Evolutionary conservation across 176 grass and related monocot species (phyloP).

Genomic region (Pontederia paniculata): DNA sequence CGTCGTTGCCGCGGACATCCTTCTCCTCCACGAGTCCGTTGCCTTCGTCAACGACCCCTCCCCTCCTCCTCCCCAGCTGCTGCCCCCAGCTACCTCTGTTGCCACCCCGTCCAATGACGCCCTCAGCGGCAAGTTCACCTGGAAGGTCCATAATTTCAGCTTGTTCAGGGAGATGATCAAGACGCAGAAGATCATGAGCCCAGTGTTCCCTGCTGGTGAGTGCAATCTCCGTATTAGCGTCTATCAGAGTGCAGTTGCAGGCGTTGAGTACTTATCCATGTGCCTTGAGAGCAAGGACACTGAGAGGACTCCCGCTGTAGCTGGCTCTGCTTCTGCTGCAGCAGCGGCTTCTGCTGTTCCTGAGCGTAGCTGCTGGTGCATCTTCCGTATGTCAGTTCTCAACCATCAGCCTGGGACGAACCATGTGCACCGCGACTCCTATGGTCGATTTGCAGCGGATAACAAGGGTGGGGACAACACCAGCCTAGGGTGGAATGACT

Average conservation of each 20-base stretch:
- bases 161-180: constrained; percentile 77
- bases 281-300: constrained; percentile 91
- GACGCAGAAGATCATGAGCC: constrained; percentile 91
- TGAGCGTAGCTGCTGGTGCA: constrained; percentile 85
- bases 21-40: constrained; percentile 58
- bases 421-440: constrained; percentile 72
- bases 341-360: constrained; percentile 12
- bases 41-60: constrained; percentile 37
- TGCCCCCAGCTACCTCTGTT: not conserved
- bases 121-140: constrained; percentile 61
- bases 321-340: constrained; percentile 11
- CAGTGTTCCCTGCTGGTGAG: constrained; percentile 58
- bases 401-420: constrained; percentile 53
- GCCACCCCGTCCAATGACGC: not conserved
- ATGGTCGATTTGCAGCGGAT: constrained; percentile 61
- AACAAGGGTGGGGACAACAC: constrained; percentile 36
- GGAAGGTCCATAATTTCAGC: constrained; percentile 78
- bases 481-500: constrained; percentile 92
- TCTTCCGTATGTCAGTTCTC: constrained; percentile 78
- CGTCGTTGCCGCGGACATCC: constrained; percentile 60
- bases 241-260: constrained; percentile 67
- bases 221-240: constrained; percentile 72
- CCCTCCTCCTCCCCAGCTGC: not conserved
- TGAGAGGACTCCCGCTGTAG: constrained; percentile 14
- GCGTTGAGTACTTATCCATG: constrained; percentile 67